A percentile compares a stretch with the other conserved stretches of the same genome.
phyloP scores from a whole-genome alignment of 2,329 filamentous ascomycete species.

The Claviceps fusiformis region DNA sequence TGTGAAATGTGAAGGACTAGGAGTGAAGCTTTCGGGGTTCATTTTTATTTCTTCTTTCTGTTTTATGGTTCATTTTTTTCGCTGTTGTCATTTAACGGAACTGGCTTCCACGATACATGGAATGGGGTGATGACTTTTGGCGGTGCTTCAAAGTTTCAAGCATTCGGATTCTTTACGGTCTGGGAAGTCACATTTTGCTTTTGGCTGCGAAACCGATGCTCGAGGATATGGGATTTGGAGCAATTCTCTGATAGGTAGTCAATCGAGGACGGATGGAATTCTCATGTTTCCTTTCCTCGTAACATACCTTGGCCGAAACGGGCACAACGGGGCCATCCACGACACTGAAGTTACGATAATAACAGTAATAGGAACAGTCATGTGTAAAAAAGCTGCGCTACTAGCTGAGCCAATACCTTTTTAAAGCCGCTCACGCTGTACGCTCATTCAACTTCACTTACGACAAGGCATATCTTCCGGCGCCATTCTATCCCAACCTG shows the following conservation, averaged over 20 bases:
- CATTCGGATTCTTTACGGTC: background rate
- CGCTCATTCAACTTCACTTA: too few species aligned
- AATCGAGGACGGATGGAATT: background rate
- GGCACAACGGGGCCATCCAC: background rate
- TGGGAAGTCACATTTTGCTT: background rate
- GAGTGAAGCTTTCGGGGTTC: background rate
- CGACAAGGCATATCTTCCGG: background rate
- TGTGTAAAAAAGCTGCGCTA: too few species aligned
- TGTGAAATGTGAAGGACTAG: background rate
- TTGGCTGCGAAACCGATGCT: background rate
- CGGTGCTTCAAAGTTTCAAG: background rate
- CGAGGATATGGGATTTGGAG: background rate
- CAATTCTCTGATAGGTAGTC: background rate
- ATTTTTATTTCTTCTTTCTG: too few species aligned
- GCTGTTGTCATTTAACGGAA: background rate
- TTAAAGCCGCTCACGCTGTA: too few species aligned
- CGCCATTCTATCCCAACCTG: background rate
- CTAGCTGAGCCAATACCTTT: too few species aligned
- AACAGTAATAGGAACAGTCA: too few species aligned
- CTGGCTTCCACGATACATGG: background rate
- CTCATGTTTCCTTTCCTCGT: background rate
- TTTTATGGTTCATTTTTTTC: background rate
- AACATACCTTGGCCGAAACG: background rate
- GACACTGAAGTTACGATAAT: too few species aligned
- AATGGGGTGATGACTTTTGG: background rate